phyloP scores from a whole-genome alignment of 805 yeast genomes.

The Candida xyloterini region DNA sequence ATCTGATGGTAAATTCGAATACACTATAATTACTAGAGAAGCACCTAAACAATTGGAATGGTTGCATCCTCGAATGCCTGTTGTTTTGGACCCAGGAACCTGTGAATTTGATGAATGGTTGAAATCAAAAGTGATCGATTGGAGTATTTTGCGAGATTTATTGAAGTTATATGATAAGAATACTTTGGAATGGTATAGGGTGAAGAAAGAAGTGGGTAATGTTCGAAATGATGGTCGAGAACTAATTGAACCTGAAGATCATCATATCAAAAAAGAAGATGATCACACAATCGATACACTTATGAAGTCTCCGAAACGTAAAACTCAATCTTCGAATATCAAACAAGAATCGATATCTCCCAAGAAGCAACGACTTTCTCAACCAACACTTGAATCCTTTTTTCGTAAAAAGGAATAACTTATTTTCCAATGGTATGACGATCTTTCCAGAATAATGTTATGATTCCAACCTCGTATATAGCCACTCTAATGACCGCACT shows the following conservation, averaged over 20 bases:
- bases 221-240: slow-evolving; percentile 45
- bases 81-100: slow-evolving; percentile 57
- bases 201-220: slow-evolving; percentile 63
- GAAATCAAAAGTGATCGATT: slow-evolving; percentile 39
- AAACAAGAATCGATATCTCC: background rate
- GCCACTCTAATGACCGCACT: slow-evolving; percentile 40
- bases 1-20: slow-evolving; percentile 41
- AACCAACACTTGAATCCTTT: slow-evolving; percentile 19
- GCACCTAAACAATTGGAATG: slow-evolving; percentile 61
- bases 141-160: slow-evolving; percentile 36
- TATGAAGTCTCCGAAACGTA: background rate
- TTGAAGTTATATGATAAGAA: slow-evolving; percentile 38
- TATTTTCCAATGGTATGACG: slow-evolving; percentile 12
- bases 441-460: slow-evolving; percentile 30
- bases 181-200: slow-evolving; percentile 51
- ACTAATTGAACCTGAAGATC: slow-evolving; percentile 28
- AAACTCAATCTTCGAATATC: too few species aligned
- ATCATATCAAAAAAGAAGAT: slow-evolving; percentile 5
- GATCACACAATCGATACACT: background rate
- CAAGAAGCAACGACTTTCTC: background rate
- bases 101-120: slow-evolving; percentile 67
- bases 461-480: slow-evolving; percentile 40
- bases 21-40: slow-evolving; percentile 70
- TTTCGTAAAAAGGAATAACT: background rate
- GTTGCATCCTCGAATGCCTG: slow-evolving; percentile 80